Evolutionary conservation across 2,329 filamentous ascomycete species (phyloP), one percentile per base, ranked within the genome.

Genomic region (Alternaria atra): DNA sequence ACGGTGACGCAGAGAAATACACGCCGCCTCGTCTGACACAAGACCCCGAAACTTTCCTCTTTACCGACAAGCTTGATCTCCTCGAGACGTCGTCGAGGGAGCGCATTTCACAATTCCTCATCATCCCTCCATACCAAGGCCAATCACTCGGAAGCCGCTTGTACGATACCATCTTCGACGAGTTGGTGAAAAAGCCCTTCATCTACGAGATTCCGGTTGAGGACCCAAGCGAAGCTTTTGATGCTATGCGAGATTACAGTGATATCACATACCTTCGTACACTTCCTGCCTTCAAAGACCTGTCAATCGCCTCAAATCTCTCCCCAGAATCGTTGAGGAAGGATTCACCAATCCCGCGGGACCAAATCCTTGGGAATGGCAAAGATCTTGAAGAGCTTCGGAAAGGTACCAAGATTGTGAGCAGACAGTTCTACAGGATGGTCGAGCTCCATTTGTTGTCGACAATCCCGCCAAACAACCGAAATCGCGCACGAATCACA

Each of bases 71-170:
- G 32, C 67, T 77, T 20, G 55, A 77, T 82, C 90, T 65, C 77
- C 86, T 84, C 5, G 81, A 89, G 50, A 84, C 94, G 2, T 90
- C 92, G 12, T 91, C 90, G 70, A 89, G 94, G 39, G 88, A 92
- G 61, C 87, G 96, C 44, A 92, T 99, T 66, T 97, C 94, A 0
- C 95, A 99, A 77, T 98, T 98, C 79, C 75, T 99, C 62, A 90
- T 99, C 64, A 84, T 99, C 10, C 94, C 94, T 2, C 91, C 93
- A 6, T 97, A 93, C 78, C 94, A 97, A 76, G 85, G 87, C 63
- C 87, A 89, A 63, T 93, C 93, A 15, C 89, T 94, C 51, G 95
- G 94, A 35, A 86, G 89, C 10, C 85, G 88, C 42, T 87, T 99
- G 39, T 99, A 98, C 83, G 88, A 89, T 61, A 85, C 89, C 50